Percentiles rank a stretch among this genome's conserved stretches.
These are phyloP conservation scores for Trapa bicornis DNA, from an alignment of 345 rosid genomes.

Conservation along the genomic window DNA sequence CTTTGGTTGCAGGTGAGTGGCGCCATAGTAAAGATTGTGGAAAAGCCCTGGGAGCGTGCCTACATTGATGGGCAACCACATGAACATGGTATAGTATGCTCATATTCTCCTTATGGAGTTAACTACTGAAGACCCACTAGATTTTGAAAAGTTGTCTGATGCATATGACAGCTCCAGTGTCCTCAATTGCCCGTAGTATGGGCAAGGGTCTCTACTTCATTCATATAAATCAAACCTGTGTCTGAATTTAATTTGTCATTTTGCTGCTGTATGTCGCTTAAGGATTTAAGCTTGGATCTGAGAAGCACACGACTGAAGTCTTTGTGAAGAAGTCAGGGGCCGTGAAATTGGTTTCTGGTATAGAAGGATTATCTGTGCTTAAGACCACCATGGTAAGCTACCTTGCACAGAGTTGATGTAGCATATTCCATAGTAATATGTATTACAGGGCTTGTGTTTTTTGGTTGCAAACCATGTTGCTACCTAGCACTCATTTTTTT, in stretches of 20 bases:
- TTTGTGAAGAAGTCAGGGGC: slow-evolving; percentile 52
- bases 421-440: background rate
- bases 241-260: background rate
- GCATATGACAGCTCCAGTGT: background rate
- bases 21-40: slow-evolving; percentile 58
- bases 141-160: background rate
- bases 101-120: background rate
- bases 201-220: background rate
- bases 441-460: no score
- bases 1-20: slow-evolving; percentile 43
- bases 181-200: background rate
- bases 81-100: slow-evolving; percentile 46
- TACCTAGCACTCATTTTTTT: slow-evolving; percentile 7
- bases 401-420: background rate
- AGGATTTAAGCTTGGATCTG: slow-evolving; percentile 97
- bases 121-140: background rate
- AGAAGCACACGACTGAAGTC: slow-evolving; percentile 71
- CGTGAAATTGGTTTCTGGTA: slow-evolving; percentile 51
- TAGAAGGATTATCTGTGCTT: slow-evolving; percentile 62
- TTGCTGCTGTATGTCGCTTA: slow-evolving; percentile 11
- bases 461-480: no score
- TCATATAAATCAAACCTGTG: background rate
- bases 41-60: slow-evolving; percentile 95
- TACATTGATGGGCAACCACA: slow-evolving; percentile 52
- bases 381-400: slow-evolving; percentile 76